These are phyloP conservation scores for Nothophoma quercina DNA, from an alignment of 2,329 filamentous ascomycete genomes.

Conservation along the genomic window DNA sequence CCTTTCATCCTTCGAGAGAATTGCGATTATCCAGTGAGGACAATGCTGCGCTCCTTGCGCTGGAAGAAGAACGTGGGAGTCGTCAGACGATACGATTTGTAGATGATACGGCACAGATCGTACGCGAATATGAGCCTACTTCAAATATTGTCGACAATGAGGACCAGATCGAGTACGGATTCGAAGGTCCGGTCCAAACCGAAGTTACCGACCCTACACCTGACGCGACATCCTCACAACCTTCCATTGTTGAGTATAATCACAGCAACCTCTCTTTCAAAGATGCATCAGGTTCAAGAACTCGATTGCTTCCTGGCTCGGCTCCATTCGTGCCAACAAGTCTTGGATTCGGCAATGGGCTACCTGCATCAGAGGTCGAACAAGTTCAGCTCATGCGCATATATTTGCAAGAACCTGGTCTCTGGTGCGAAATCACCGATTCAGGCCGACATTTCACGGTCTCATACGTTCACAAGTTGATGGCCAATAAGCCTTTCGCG, in stretches of 20 bases:
- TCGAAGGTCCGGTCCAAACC: too few relatives aligned
- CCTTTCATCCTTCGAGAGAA: conserved; percentile 2
- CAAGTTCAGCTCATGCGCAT: not conserved
- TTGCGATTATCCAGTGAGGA: not conserved
- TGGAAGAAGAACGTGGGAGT: conserved; percentile 1
- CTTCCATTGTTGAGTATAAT: too few relatives aligned
- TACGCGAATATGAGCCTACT: conserved; percentile 6
- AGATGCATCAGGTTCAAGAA: too few relatives aligned
- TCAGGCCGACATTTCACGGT: not conserved
- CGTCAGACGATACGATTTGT: not conserved
- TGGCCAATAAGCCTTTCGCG: not conserved
- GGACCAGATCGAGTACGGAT: too few relatives aligned
- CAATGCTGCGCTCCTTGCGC: not conserved
- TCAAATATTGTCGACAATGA: too few relatives aligned
- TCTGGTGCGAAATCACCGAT: not conserved
- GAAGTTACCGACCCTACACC: too few relatives aligned
- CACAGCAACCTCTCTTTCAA: too few relatives aligned
- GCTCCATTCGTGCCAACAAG: not conserved
- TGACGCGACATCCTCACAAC: too few relatives aligned
- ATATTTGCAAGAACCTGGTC: not conserved
- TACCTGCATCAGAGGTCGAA: not conserved
- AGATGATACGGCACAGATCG: not conserved
- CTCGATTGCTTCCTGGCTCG: not conserved
- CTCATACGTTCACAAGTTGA: not conserved
- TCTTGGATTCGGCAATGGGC: not conserved